Conservation (phyloP, 345 rosid genomes). For the Brassica nigra region DNA sequence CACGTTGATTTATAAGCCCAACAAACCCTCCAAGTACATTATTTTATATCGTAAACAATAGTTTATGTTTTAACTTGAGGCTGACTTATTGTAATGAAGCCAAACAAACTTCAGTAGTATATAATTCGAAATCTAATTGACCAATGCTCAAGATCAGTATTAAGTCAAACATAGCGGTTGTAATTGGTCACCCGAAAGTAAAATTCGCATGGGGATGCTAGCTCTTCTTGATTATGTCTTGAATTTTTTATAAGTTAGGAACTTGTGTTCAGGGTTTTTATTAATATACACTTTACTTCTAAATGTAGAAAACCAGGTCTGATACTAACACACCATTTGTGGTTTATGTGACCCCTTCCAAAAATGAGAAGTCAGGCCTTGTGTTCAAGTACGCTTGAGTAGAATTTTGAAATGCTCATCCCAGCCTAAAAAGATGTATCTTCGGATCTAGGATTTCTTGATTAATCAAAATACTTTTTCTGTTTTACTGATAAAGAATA, state of each 20-base stretch:
- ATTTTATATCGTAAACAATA: not conserved
- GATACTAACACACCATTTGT: not conserved
- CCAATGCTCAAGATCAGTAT: not conserved
- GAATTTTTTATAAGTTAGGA: not conserved
- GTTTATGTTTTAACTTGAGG: not conserved
- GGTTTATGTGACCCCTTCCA: not conserved
- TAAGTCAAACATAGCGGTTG: constrained; percentile 43
- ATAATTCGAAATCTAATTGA: constrained; percentile 2
- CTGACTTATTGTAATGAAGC: constrained; percentile 19
- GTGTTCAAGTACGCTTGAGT: not conserved
- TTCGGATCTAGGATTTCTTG: not conserved
- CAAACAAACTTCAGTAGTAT: not conserved
- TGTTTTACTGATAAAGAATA: not conserved
- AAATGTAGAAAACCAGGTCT: not conserved
- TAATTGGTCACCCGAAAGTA: constrained; percentile 36
- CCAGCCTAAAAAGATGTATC: not conserved
- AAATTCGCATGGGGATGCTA: constrained; percentile 28
- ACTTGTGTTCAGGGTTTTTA: not conserved
- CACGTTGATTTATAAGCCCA: constrained; percentile 1
- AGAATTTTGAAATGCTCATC: not conserved
- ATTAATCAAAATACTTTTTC: not conserved
- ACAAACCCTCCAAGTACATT: not conserved
- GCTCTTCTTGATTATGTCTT: not conserved
- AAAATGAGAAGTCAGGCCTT: not conserved
- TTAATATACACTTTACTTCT: not conserved